Evolutionary conservation across 345 rosid genomes (phyloP).

Genomic region (Lumnitzera racemosa): DNA sequence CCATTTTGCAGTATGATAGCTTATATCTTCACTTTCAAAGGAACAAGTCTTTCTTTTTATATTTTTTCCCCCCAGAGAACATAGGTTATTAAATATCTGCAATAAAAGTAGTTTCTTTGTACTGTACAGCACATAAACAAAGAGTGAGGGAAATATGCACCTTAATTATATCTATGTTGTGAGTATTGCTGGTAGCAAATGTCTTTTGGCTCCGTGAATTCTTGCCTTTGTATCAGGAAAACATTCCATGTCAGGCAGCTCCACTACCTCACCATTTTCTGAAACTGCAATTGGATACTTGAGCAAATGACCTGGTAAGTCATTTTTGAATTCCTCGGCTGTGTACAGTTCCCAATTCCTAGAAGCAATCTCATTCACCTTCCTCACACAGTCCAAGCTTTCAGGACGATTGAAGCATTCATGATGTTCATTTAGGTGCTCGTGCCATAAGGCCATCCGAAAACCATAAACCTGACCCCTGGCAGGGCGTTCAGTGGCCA

Average conservation of each 20-base stretch:
- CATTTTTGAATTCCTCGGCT: constrained; percentile 15
- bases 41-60: too few species aligned
- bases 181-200: constrained; percentile 32
- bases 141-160: too few species aligned
- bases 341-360: constrained; percentile 30
- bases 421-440: constrained; percentile 28
- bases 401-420: constrained; percentile 26
- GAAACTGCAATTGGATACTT: constrained; percentile 30
- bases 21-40: too few species aligned
- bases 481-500: constrained; percentile 17
- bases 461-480: constrained; percentile 48
- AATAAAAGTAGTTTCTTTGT: too few species aligned
- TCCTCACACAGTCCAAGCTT: constrained; percentile 30
- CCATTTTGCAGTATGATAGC: too few species aligned
- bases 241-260: constrained; percentile 18
- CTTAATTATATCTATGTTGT: constrained; percentile 20
- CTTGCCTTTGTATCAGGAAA: constrained; percentile 42
- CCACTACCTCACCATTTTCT: constrained; percentile 19
- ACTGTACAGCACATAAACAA: too few species aligned
- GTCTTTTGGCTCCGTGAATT: constrained; percentile 31
- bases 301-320: constrained; percentile 44
- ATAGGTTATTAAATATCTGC: too few species aligned
- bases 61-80: too few species aligned
- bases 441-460: constrained; percentile 42
- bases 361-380: constrained; percentile 26